phyloP scores from a whole-genome alignment of 805 yeast genomes.

The Starmerella floricola region DNA sequence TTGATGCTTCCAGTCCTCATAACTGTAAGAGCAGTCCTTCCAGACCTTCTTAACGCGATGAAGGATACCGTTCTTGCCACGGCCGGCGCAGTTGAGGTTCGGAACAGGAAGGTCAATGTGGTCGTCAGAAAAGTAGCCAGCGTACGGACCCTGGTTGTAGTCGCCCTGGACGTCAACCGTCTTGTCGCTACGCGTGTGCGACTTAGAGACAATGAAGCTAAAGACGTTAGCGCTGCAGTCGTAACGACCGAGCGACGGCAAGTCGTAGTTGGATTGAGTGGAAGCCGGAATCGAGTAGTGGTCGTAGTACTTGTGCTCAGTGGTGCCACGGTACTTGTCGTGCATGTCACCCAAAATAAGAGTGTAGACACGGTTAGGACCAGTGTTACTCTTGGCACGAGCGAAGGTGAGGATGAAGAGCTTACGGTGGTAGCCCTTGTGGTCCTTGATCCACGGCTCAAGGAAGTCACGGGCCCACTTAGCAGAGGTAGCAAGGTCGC shows the following conservation, averaged over 20 bases:
- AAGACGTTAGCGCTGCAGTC: constrained; percentile 43
- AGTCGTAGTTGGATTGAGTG: constrained; percentile 40
- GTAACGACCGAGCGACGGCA: constrained; percentile 39
- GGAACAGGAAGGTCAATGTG: constrained; percentile 22
- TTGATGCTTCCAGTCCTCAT: constrained; percentile 23
- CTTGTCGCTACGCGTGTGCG: constrained; percentile 18
- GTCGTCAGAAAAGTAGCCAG: constrained; percentile 22
- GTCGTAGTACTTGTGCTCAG: constrained; percentile 39
- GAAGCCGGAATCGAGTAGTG: constrained; percentile 43
- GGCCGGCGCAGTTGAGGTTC: constrained; percentile 28
- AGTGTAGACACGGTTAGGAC: constrained; percentile 37
- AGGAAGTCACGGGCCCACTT: constrained; percentile 37
- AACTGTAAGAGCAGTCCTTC: constrained; percentile 24
- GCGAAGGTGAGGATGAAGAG: constrained; percentile 40
- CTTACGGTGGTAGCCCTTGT: constrained; percentile 39
- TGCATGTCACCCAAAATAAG: constrained; percentile 40
- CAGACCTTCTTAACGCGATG: constrained; percentile 23
- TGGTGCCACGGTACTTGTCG: constrained; percentile 33
- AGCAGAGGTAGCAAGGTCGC: constrained; percentile 37
- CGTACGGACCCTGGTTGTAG: constrained; percentile 23
- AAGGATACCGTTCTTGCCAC: constrained; percentile 23
- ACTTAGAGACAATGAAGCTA: constrained; percentile 32
- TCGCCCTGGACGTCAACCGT: constrained; percentile 18
- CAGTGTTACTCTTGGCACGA: constrained; percentile 36
- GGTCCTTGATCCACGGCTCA: constrained; percentile 29